phyloP scores from a whole-genome alignment of 2,329 filamentous ascomycete genomes.

The Xylaria polymorpha region DNA sequence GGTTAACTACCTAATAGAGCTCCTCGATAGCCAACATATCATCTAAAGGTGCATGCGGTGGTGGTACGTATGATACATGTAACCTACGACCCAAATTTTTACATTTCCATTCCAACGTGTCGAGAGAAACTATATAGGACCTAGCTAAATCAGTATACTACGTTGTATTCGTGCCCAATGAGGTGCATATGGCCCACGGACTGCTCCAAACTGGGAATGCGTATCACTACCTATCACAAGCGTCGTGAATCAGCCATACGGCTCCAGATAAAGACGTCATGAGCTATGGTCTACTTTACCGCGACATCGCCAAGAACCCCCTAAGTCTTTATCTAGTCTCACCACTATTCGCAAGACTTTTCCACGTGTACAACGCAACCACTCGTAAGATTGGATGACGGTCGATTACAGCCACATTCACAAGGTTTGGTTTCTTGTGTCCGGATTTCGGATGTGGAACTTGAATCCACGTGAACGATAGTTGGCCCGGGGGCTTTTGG shows the following conservation, averaged over 20 bases:
- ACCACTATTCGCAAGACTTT: background rate
- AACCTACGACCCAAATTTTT: background rate
- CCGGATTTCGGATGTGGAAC: background rate
- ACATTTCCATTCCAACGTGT: conserved; percentile 8
- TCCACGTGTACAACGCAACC: background rate
- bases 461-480: background rate
- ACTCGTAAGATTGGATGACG: background rate
- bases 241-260: conserved; percentile 10
- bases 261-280: conserved; percentile 23
- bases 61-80: background rate
- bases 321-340: background rate
- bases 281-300: background rate
- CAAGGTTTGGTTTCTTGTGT: background rate
- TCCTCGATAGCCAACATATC: background rate
- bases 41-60: background rate
- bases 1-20: too few species aligned
- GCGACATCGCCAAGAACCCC: conserved; percentile 7
- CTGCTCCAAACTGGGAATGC: conserved; percentile 26
- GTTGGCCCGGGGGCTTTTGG: background rate
- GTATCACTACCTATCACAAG: background rate
- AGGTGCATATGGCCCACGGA: background rate
- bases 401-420: conserved; percentile 1
- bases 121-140: background rate
- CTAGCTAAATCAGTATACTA: background rate
- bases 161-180: background rate